A percentile compares a stretch with the other conserved stretches of the same genome.
phyloP scores from a whole-genome alignment of 1,284 basidiomycete species.

The Trametes sp. region DNA sequence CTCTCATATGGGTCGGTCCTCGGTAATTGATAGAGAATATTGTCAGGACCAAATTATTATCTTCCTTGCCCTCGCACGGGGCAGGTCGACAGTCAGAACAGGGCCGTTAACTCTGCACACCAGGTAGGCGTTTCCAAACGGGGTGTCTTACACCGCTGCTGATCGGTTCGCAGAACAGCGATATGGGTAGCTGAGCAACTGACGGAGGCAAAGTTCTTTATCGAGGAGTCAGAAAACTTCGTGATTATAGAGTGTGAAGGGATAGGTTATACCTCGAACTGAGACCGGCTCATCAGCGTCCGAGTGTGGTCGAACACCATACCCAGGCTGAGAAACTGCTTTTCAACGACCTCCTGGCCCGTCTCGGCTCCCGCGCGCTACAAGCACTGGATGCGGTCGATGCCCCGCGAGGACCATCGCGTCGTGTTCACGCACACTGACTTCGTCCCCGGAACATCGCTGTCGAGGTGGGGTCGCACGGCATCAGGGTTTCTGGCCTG shows the following conservation, averaged over 20 bases:
- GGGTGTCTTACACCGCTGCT: neutral
- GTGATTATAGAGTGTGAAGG: slow-evolving; percentile 32
- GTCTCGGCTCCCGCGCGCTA: slow-evolving; percentile 18
- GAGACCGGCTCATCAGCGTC: no score
- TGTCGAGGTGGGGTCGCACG: slow-evolving; percentile 29
- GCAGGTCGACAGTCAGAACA: slow-evolving; percentile 60
- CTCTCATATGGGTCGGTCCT: neutral
- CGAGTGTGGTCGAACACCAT: neutral
- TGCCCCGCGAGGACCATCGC: slow-evolving; percentile 35
- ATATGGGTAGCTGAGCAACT: slow-evolving; percentile 74
- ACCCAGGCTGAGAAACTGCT: slow-evolving; percentile 22
- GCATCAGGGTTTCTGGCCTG: slow-evolving; percentile 29
- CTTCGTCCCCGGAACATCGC: slow-evolving; percentile 41
- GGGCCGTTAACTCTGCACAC: slow-evolving; percentile 72
- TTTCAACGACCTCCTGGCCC: slow-evolving; percentile 38
- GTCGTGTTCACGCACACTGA: slow-evolving; percentile 41
- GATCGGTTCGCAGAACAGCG: slow-evolving; percentile 59
- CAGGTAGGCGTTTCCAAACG: slow-evolving; percentile 47
- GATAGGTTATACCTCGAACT: slow-evolving; percentile 18
- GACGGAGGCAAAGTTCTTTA: slow-evolving; percentile 65
- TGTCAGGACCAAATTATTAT: slow-evolving; percentile 76
- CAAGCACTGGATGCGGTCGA: slow-evolving; percentile 31
- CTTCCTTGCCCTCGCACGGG: slow-evolving; percentile 73
- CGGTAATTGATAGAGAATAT: neutral
- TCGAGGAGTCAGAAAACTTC: slow-evolving; percentile 43